phyloP scores from a whole-genome alignment of 83 land plant genomes.

The Thuja plicata region DNA sequence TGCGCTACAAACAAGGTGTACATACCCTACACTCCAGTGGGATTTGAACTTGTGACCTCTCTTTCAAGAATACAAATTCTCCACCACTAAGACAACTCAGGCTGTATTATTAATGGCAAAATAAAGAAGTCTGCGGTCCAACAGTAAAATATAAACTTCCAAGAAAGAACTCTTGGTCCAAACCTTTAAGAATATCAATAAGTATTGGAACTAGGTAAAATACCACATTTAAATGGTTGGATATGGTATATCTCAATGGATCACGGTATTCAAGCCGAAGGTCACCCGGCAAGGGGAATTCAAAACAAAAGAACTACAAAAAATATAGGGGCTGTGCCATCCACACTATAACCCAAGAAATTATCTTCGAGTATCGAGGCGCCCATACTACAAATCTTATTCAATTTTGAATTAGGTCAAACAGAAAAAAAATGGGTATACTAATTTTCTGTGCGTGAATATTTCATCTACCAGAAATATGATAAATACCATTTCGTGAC shows the following conservation, averaged over 20 bases:
- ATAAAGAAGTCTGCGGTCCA: no score
- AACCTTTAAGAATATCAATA: not conserved
- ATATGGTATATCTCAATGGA: not conserved
- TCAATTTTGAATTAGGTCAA: not conserved
- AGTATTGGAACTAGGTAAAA: not conserved
- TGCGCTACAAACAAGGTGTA: no score
- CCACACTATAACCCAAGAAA: not conserved
- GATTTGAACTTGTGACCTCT: no score
- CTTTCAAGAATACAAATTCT: no score
- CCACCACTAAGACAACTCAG: no score
- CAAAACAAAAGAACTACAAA: not conserved
- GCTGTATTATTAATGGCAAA: no score
- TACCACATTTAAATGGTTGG: not conserved
- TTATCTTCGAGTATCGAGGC: not conserved
- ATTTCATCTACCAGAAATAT: not conserved
- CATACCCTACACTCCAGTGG: no score
- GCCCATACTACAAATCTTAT: not conserved
- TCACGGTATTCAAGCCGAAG: not conserved
- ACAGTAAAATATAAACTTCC: not conserved
- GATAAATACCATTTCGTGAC: not conserved
- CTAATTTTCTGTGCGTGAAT: not conserved
- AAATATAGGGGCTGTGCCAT: not conserved
- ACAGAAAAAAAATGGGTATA: not conserved
- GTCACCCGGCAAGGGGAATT: not conserved
- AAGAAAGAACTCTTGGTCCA: not conserved